A percentile compares a stretch with the other conserved stretches of the same genome.
phyloP scores from a whole-genome alignment of 106 monocot genomes.

The Vanilla planifolia region DNA sequence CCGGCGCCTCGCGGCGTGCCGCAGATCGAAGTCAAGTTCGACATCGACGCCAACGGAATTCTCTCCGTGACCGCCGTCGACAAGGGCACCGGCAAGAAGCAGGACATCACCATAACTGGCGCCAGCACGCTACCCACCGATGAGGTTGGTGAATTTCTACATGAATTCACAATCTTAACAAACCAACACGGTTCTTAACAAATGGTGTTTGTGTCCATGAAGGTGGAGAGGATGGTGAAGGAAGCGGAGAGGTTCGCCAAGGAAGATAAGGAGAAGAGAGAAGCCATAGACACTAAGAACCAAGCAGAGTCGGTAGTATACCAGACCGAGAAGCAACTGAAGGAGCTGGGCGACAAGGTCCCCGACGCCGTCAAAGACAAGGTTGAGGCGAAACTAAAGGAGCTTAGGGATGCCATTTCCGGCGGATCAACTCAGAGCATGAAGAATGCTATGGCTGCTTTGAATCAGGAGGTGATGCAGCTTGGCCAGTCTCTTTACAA shows the following conservation, averaged over 20 bases:
- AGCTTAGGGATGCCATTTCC: conserved; percentile 68
- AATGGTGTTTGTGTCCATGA: too few species aligned
- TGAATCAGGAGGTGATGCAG: conserved; percentile 92
- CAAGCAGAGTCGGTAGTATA: conserved; percentile 76
- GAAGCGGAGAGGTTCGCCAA: conserved; percentile 81
- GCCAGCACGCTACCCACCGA: conserved; percentile 59
- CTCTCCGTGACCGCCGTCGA: conserved; percentile 77
- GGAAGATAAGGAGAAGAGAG: conserved; percentile 92
- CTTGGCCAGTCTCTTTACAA: conserved; percentile 80
- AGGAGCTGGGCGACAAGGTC: conserved; percentile 79
- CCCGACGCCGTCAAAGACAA: conserved; percentile 67
- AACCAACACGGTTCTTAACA: too few species aligned
- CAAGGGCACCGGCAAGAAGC: conserved; percentile 75
- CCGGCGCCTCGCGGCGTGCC: conserved; percentile 85
- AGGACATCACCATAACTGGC: conserved; percentile 72
- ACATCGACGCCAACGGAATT: conserved; percentile 92
- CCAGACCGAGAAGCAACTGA: conserved; percentile 86
- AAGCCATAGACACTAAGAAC: conserved; percentile 89
- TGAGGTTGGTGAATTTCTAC: conserved; percentile 71
- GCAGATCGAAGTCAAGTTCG: conserved; percentile 90
- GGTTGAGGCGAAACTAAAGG: conserved; percentile 67
- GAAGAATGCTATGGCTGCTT: conserved; percentile 62
- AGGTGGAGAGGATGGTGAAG: conserved; percentile 88
- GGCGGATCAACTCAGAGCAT: conserved; percentile 56
- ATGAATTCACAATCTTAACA: too few species aligned